Conservation (phyloP, 257 asterid genomes). For the Fraxinus quadrangulata region DNA sequence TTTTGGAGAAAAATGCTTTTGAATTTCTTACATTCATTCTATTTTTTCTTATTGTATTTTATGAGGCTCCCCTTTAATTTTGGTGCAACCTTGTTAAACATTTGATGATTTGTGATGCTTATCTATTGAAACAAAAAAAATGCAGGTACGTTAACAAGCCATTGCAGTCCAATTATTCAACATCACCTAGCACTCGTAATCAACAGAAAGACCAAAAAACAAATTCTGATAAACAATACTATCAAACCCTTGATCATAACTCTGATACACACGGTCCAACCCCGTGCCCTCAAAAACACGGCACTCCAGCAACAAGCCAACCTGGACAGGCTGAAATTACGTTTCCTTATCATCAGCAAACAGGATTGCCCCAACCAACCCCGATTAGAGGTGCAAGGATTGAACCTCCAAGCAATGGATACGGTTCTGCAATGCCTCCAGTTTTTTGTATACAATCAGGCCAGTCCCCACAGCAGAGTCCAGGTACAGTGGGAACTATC, state of each 20-base stretch:
- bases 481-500: conserved; percentile 41
- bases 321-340: conserved; percentile 41
- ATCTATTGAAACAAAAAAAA: conserved; percentile 20
- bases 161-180: conserved; percentile 40
- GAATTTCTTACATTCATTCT: not conserved
- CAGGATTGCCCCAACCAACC: conserved; percentile 32
- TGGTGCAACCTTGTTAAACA: conserved; percentile 13
- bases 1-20: not conserved
- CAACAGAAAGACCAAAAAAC: conserved; percentile 45
- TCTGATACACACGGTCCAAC: conserved; percentile 47
- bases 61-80: not conserved
- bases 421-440: conserved; percentile 40
- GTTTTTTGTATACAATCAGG: conserved; percentile 37
- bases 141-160: conserved; percentile 76
- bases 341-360: conserved; percentile 31
- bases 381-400: conserved; percentile 38
- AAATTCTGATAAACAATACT: conserved; percentile 44
- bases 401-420: conserved; percentile 30
- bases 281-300: conserved; percentile 37
- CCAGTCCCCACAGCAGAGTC: conserved; percentile 45
- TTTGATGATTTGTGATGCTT: not conserved
- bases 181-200: conserved; percentile 45
- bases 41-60: not conserved
- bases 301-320: conserved; percentile 35
- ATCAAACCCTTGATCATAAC: conserved; percentile 46